Evolutionary conservation across 768 basidiomycete species (phyloP).

Genomic region (Hericium erinaceus): DNA sequence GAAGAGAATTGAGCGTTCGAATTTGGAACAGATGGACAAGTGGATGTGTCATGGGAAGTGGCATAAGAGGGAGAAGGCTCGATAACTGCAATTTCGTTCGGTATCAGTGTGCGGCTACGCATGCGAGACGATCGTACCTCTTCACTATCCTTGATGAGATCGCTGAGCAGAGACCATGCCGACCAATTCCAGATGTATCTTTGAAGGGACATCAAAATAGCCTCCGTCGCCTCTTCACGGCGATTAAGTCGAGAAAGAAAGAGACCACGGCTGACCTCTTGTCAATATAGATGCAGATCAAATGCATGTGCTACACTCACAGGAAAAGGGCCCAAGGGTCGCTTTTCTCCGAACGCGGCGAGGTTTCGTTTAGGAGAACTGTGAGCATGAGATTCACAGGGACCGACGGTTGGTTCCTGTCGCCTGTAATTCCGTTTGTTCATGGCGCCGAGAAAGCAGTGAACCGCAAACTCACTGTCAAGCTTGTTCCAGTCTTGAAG

Average conservation of each 20-base stretch:
- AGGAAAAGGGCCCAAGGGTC: constrained; percentile 85
- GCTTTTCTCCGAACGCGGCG: constrained; percentile 33
- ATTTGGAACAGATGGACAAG: constrained; percentile 73
- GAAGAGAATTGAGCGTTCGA: constrained; percentile 81
- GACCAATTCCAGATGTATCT: constrained; percentile 16
- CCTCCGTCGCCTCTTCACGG: constrained; percentile 82
- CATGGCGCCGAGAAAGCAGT: background rate
- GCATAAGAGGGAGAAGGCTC: constrained; percentile 34
- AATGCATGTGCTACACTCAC: constrained; percentile 38
- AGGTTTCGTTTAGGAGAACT: constrained; percentile 42
- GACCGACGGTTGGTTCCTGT: constrained; percentile 56
- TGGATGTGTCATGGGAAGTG: constrained; percentile 42
- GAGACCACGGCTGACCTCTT: constrained; percentile 58
- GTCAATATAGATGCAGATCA: background rate
- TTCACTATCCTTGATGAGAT: constrained; percentile 13
- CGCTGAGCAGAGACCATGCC: constrained; percentile 8
- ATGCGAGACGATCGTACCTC: constrained; percentile 5
- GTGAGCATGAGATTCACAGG: constrained; percentile 54
- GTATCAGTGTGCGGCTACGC: constrained; percentile 14
- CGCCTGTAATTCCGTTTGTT: constrained; percentile 36
- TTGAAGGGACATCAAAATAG: constrained; percentile 49
- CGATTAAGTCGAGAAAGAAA: constrained; percentile 72
- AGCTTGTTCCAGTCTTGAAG: constrained; percentile 80
- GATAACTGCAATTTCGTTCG: constrained; percentile 26
- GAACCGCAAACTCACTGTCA: constrained; percentile 41